These are phyloP conservation scores for Primulina tabacum DNA, from an alignment of 257 asterid species.

Conservation along the genomic window DNA sequence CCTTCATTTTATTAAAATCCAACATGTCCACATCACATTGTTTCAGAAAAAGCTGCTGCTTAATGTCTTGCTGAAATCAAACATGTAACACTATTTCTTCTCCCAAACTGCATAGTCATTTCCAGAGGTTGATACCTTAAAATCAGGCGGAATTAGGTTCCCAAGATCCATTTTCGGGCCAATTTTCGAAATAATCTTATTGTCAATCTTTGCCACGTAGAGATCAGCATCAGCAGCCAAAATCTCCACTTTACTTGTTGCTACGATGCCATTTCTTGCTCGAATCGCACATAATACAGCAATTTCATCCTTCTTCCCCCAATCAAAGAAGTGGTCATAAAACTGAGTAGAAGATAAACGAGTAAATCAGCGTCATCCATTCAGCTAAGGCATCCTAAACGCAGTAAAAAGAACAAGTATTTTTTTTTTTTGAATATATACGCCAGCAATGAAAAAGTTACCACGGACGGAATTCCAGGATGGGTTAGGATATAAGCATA, in stretches of 20 bases:
- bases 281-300: conserved; percentile 43
- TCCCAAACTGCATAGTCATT: conserved; percentile 65
- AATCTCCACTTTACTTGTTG: conserved; percentile 58
- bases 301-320: conserved; percentile 68
- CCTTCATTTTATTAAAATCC: not conserved
- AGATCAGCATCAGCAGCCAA: conserved; percentile 70
- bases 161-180: conserved; percentile 66
- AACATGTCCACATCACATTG: too few relatives aligned
- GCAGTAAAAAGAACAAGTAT: not conserved
- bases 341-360: conserved; percentile 43
- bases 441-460: conserved; percentile 9
- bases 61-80: not conserved
- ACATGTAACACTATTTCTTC: conserved; percentile 25
- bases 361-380: too few relatives aligned
- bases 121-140: conserved; percentile 50
- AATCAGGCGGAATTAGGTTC: conserved; percentile 52
- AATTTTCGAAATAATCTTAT: conserved; percentile 54
- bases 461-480: conserved; percentile 78
- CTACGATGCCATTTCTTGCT: conserved; percentile 49
- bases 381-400: too few relatives aligned
- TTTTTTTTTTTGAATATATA: too few relatives aligned
- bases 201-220: conserved; percentile 67
- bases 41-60: not conserved
- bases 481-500: conserved; percentile 89
- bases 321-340: conserved; percentile 72